Percentiles rank a stretch among this genome's conserved stretches.
These are phyloP conservation scores for Globisporangium rhizosaccharum DNA, from an alignment of 352 stramenopile genomes.

Conservation along the genomic window DNA sequence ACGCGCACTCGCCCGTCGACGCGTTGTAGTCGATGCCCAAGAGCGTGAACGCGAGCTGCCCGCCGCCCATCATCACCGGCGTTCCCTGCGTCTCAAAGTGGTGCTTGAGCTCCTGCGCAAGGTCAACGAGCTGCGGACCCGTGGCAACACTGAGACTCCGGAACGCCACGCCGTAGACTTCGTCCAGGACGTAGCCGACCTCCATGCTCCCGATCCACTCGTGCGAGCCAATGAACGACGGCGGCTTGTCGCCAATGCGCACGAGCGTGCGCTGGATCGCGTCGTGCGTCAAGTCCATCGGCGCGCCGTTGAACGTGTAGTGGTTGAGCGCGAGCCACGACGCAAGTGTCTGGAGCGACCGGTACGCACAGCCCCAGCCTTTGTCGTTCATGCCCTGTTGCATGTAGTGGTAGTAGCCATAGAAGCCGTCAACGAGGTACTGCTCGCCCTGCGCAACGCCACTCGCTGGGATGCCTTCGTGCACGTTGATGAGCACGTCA, in stretches of 20 bases:
- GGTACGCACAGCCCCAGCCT: constrained; percentile 87
- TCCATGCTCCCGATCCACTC: constrained; percentile 87
- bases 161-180: constrained; percentile 69
- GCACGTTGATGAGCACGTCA: constrained; percentile 64
- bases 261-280: constrained; percentile 80
- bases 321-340: constrained; percentile 77
- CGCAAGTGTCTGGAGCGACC: constrained; percentile 78
- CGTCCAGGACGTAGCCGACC: constrained; percentile 78
- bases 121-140: constrained; percentile 46
- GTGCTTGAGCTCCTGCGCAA: constrained; percentile 58
- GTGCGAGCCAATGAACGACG: constrained; percentile 51
- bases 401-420: constrained; percentile 87
- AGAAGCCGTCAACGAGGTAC: constrained; percentile 61
- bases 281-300: constrained; percentile 38
- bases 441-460: constrained; percentile 29
- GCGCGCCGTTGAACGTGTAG: constrained; percentile 28
- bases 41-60: constrained; percentile 76
- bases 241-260: constrained; percentile 74
- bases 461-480: constrained; percentile 51
- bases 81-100: constrained; percentile 79
- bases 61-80: constrained; percentile 85
- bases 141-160: constrained; percentile 59
- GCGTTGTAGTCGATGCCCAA: constrained; percentile 74
- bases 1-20: constrained; percentile 46
- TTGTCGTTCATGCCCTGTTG: constrained; percentile 78